phyloP scores from a whole-genome alignment of 768 basidiomycete species.

The Hebeloma cylindrosporum region DNA sequence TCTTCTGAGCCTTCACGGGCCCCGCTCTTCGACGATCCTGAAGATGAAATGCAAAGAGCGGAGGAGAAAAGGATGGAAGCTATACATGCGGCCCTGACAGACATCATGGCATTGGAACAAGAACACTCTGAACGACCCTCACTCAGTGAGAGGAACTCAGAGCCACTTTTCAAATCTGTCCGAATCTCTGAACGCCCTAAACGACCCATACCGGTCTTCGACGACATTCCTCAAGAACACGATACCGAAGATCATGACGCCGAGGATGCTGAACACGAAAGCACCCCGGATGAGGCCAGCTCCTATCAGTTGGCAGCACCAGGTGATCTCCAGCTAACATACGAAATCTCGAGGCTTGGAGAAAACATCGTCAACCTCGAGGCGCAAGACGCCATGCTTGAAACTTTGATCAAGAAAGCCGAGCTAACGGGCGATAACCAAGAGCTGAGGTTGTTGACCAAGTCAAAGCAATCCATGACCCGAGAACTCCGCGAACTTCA shows the following conservation, averaged over 20 bases:
- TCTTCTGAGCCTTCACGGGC: conserved; percentile 56
- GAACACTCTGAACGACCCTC: conserved; percentile 24
- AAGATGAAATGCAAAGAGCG: conserved; percentile 65
- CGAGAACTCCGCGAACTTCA: conserved; percentile 80
- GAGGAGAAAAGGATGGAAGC: conserved; percentile 91
- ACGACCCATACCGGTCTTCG: conserved; percentile 17
- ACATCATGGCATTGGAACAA: conserved; percentile 89
- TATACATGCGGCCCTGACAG: conserved; percentile 92
- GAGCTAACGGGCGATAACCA: conserved; percentile 89
- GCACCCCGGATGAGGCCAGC: conserved; percentile 34
- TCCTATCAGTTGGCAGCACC: conserved; percentile 80
- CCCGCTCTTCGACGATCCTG: conserved; percentile 80
- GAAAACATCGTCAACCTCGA: conserved; percentile 76
- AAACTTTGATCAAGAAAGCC: conserved; percentile 89
- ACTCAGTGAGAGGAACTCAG: conserved; percentile 20
- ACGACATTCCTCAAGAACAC: conserved; percentile 11
- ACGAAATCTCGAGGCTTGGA: conserved; percentile 79
- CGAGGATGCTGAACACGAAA: conserved; percentile 20
- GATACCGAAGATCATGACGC: conserved; percentile 19
- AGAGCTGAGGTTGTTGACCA: conserved; percentile 79
- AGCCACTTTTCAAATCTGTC: conserved; percentile 27
- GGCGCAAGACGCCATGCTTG: conserved; percentile 80
- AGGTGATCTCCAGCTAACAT: conserved; percentile 84
- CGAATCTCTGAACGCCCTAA: conserved; percentile 17
- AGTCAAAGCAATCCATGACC: conserved; percentile 78